Conservation (phyloP, 2,329 filamentous ascomycete genomes). For the Cladosporium austrohemisphaericum region DNA sequence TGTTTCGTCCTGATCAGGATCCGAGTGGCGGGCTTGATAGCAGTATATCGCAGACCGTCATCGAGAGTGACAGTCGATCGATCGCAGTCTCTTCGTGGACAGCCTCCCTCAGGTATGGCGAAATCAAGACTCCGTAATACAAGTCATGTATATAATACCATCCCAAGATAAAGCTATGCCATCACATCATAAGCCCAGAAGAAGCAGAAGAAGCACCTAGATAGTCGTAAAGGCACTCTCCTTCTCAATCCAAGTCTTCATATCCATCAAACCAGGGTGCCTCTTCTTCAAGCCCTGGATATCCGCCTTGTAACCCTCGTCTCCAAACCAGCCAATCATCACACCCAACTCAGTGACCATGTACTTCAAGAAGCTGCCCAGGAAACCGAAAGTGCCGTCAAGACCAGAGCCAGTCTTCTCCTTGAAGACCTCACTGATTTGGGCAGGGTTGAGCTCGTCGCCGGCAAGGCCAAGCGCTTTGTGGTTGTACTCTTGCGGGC, state of each 20-base stretch:
- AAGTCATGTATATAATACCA: background rate
- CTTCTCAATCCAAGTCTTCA: slow-evolving; percentile 32
- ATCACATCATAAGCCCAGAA: slow-evolving; percentile 4
- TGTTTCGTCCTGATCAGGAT: too few relatives aligned
- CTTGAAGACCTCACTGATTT: slow-evolving; percentile 47
- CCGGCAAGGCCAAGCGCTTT: slow-evolving; percentile 50
- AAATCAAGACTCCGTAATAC: background rate
- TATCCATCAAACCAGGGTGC: slow-evolving; percentile 42
- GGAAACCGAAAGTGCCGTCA: slow-evolving; percentile 43
- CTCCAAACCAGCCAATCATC: slow-evolving; percentile 47
- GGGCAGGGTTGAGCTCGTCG: slow-evolving; percentile 49
- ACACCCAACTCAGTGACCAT: slow-evolving; percentile 35
- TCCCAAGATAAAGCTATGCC: background rate
- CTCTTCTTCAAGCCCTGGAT: slow-evolving; percentile 42
- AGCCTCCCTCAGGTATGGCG: too few relatives aligned
- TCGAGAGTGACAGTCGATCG: too few relatives aligned
- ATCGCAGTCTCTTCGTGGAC: too few relatives aligned
- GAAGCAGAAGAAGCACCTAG: background rate
- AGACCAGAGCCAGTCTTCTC: slow-evolving; percentile 42
- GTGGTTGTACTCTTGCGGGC: slow-evolving; percentile 45
- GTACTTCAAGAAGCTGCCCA: slow-evolving; percentile 43
- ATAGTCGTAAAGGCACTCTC: slow-evolving; percentile 27
- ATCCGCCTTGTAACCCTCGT: slow-evolving; percentile 49
- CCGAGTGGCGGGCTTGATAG: too few relatives aligned
- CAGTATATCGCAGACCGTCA: too few relatives aligned